Evolutionary conservation across 768 basidiomycete genomes (phyloP).

Genomic region (Boletus patriciae): DNA sequence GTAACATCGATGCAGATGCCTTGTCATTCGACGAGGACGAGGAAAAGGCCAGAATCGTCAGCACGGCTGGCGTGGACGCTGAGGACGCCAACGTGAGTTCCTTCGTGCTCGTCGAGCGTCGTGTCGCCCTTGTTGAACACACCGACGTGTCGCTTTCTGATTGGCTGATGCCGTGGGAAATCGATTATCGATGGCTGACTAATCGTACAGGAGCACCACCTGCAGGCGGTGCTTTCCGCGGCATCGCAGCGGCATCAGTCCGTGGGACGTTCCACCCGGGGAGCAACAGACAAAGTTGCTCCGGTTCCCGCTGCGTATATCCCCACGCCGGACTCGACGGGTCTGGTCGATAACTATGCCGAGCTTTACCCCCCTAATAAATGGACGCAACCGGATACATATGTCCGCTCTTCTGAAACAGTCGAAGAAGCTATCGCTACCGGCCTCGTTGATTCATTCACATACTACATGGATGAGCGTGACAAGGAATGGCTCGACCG

Average conservation of each 20-base stretch:
- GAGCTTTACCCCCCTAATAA: constrained; percentile 65
- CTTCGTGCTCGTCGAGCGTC: constrained; percentile 35
- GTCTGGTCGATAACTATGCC: constrained; percentile 74
- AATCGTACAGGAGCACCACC: constrained; percentile 53
- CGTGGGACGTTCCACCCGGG: constrained; percentile 38
- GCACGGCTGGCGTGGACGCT: constrained; percentile 85
- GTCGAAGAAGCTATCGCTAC: constrained; percentile 71
- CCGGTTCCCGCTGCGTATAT: constrained; percentile 67
- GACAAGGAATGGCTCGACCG: constrained; percentile 94
- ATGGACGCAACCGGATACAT: constrained; percentile 78
- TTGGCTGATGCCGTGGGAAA: constrained; percentile 49
- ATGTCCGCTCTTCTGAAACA: constrained; percentile 80
- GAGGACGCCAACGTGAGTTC: constrained; percentile 90
- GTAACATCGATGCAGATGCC: constrained; percentile 77
- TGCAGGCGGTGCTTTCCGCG: constrained; percentile 58
- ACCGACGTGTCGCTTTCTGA: constrained; percentile 44
- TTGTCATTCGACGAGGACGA: constrained; percentile 84
- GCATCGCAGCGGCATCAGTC: constrained; percentile 49
- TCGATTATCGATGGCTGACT: constrained; percentile 56
- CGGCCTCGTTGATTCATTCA: constrained; percentile 71
- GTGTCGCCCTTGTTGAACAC: constrained; percentile 43
- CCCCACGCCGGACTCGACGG: constrained; percentile 89
- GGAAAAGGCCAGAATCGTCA: constrained; percentile 78
- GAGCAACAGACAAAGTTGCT: constrained; percentile 31
- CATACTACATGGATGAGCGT: constrained; percentile 94